Evolutionary conservation across 345 rosid genomes (phyloP), one percentile per base, ranked within the genome.

Genomic region (Syzygium aqueum): DNA sequence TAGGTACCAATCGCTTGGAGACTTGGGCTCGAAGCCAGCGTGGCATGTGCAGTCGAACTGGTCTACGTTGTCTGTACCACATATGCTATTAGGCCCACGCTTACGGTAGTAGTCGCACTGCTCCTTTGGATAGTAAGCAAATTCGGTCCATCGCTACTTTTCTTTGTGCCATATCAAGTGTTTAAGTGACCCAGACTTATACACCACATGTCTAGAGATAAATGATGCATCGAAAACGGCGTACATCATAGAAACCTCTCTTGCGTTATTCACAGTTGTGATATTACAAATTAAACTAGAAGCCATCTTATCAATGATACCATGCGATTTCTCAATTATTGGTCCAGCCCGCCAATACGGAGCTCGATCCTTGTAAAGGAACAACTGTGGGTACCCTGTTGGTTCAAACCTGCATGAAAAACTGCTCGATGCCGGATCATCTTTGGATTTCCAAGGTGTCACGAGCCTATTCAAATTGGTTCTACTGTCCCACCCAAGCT

Each of bases 1-100:
- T 83, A 93, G 84, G 82, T 30, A 77, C 98, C 96, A 94, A 50
- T 87, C 91, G 16, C 27, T 49, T 0, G 88, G 87, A 5, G 57
- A 90, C n/a, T 86, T 92, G 16, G 99, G 98, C 59, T 92, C 90
- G 51, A 90, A 94, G 4, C 96, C 97, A 0, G 98, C 96, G 27
- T 94, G 51, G 86, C 98, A 96, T 2, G 51, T 53, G 86, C 98
- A 93, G 65, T 90, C 91, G 52, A 89, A 92, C 73, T 53, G 56
- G 4, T 88, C 94, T 0, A 88, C 53, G 12, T 27, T 78, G 6
- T 87, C 77, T 2, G 91, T 80, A 87, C 94, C 90, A 28, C 97
- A 94, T 5, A 89, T 89, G 86, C 89, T 78, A 59, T 93, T 92
- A 5, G 86, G 86, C n/a, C 96, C 98, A 40, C 98, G 94, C 25